Evolutionary conservation across 495 filamentous ascomycete species (phyloP).

Genomic region (Gamarada debralockiae): DNA sequence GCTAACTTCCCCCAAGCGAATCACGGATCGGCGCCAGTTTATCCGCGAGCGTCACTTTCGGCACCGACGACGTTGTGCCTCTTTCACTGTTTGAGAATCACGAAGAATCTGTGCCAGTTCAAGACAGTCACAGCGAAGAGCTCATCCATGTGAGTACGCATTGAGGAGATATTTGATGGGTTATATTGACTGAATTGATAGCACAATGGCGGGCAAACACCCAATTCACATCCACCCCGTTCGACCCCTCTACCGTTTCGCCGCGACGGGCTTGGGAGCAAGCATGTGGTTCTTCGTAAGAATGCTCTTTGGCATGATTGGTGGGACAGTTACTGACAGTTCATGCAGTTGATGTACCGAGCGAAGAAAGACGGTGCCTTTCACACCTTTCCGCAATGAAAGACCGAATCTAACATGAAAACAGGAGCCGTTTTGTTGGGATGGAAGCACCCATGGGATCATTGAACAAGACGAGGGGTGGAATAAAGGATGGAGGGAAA

Average conservation of each 20-base stretch:
- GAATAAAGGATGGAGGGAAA: background rate
- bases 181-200: background rate
- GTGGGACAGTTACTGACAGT: slow-evolving; percentile 1
- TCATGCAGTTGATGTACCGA: slow-evolving; percentile 81
- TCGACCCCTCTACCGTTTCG: slow-evolving; percentile 75
- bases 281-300: slow-evolving; percentile 99
- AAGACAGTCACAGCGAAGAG: too few species aligned
- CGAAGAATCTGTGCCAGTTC: too few species aligned
- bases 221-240: slow-evolving; percentile 59
- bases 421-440: slow-evolving; percentile 73
- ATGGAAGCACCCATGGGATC: slow-evolving; percentile 98
- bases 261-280: slow-evolving; percentile 81
- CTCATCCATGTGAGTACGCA: too few species aligned
- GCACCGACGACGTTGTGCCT: background rate
- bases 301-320: background rate
- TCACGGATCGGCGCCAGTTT: too few species aligned
- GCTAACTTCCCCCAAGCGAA: too few species aligned
- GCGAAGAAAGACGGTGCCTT: slow-evolving; percentile 80
- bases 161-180: too few species aligned
- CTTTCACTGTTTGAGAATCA: background rate
- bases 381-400: background rate
- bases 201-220: slow-evolving; percentile 57
- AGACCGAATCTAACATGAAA: slow-evolving; percentile 10
- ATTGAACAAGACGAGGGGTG: slow-evolving; percentile 50
- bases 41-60: too few species aligned